Base-by-base conservation (phyloP, 192 early-diverging fungal species). In the Fimicolochytrium jonesii region DNA sequence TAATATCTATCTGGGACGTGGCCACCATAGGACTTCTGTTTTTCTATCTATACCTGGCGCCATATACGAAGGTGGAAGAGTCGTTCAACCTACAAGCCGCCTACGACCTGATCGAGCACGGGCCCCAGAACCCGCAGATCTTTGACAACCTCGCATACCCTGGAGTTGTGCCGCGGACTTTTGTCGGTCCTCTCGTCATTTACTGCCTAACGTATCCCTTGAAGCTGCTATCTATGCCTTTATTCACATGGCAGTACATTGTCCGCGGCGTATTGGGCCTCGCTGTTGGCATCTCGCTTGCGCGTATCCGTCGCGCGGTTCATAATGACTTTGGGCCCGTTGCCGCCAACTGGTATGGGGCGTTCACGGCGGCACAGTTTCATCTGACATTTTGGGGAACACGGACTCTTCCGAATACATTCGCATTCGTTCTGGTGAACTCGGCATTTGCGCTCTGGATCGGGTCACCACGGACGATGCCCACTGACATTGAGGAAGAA, bases 61-160 rank as follows among this genome's bases (percentile, higher is more conserved):
- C 93, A 0, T 96, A 75, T 70, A 92, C 94, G 32, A 98, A 98
- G 73, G 94, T 98, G 49, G 94, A 98, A 70, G 95, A 98, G 70
- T 92, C 89, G 63, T 98, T 98, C 77, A 93, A 90, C 64, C 56
- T 92, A 45, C 95, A 98, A 73, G 94, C 95, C 4, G 79, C 82
- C 5, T 92, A 98, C 69, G 95, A 98, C 64, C 78, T 97, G 29
- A 59, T 95, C 75, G 78, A 77, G 74, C 37, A 63, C 59, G 46
- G 48, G 2, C 59, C 62, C 3, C 13, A 26, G 3, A 53, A 34
- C 22, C 39, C 75, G 15, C 18, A 57, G 20, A 33, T 61, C 35
- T 98, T 78, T 71, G 95, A 97, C 64, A 94, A 97, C 69, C 56
- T 95, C 36, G 79, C 80, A 44, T 98, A 93, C 69, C 94, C 95